A percentile compares a stretch with the other conserved stretches of the same genome.
These are phyloP conservation scores for Oryza punctata DNA, from an alignment of 176 grass and related monocot species.

Conservation along the genomic window DNA sequence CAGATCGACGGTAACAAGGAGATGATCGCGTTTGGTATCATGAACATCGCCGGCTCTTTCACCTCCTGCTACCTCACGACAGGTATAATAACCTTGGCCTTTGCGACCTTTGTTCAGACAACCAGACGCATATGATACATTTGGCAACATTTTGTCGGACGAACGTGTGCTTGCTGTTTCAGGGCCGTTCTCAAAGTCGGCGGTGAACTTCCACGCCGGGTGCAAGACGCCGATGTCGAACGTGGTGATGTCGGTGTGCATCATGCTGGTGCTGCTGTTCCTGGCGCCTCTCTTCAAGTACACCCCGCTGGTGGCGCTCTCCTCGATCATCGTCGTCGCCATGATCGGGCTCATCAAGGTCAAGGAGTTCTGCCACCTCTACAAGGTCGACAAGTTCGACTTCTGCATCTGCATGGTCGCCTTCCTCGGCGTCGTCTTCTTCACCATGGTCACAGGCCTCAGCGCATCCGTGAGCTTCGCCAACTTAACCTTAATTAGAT, in stretches of 20 bases:
- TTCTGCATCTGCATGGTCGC: constrained; percentile 90
- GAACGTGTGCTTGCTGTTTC: constrained; percentile 19
- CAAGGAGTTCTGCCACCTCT: constrained; percentile 71
- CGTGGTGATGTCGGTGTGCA: constrained; percentile 89
- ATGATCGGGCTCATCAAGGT: constrained; percentile 93
- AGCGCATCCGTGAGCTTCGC: constrained; percentile 59
- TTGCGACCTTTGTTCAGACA: background rate
- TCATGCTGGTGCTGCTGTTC: constrained; percentile 93
- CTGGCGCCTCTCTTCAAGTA: constrained; percentile 91
- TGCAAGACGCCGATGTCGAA: constrained; percentile 89
- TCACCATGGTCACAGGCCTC: constrained; percentile 90
- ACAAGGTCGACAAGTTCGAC: constrained; percentile 95
- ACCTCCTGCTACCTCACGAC: constrained; percentile 97
- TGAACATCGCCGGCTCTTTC: constrained; percentile 95
- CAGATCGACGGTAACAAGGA: constrained; percentile 98
- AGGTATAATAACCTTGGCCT: constrained; percentile 34
- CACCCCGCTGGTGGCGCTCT: constrained; percentile 84
- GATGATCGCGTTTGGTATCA: constrained; percentile 94
- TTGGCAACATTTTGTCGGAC: background rate
- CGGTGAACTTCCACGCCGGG: constrained; percentile 94
- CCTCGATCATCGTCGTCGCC: constrained; percentile 83
- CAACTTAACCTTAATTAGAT: background rate
- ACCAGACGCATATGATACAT: no score
- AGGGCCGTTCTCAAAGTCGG: constrained; percentile 96
- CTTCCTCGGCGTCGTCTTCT: constrained; percentile 80